A percentile compares a stretch with the other conserved stretches of the same genome.
phyloP scores from a whole-genome alignment of 768 basidiomycete genomes.

The Serendipita sp. region DNA sequence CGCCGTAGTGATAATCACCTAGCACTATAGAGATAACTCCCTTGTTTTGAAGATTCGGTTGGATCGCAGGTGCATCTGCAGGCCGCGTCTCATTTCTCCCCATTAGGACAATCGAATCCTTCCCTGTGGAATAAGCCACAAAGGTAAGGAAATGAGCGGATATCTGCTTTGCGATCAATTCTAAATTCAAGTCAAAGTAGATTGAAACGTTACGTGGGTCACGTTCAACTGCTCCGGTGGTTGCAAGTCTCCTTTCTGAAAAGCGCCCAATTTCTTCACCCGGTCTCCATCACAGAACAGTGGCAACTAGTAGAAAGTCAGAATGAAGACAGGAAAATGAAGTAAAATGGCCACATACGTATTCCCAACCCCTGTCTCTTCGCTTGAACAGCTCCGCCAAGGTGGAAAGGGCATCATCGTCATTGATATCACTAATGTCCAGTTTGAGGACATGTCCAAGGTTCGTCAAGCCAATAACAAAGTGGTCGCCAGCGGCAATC shows the following conservation, averaged over 20 bases:
- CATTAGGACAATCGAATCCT: constrained; percentile 57
- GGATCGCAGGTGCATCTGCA: constrained; percentile 37
- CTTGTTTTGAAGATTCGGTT: constrained; percentile 59
- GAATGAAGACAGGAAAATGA: neutral
- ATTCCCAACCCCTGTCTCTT: constrained; percentile 36
- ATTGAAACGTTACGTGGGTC: constrained; percentile 50
- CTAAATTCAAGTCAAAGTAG: constrained; percentile 10
- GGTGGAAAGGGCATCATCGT: constrained; percentile 22
- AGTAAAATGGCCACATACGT: constrained; percentile 36
- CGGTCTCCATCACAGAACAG: constrained; percentile 49
- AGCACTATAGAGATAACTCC: constrained; percentile 74
- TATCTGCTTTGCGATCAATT: constrained; percentile 32
- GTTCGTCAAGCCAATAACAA: constrained; percentile 67
- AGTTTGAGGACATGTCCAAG: constrained; percentile 62
- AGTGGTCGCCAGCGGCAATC: constrained; percentile 62
- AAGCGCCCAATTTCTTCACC: constrained; percentile 32
- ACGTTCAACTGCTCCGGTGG: constrained; percentile 40
- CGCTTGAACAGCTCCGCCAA: constrained; percentile 21
- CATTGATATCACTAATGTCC: constrained; percentile 19
- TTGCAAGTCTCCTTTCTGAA: constrained; percentile 19
- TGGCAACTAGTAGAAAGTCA: constrained; percentile 36
- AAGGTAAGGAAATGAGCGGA: constrained; percentile 75
- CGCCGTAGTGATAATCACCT: constrained; percentile 87
- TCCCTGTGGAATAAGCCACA: constrained; percentile 62
- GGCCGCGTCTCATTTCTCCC: constrained; percentile 26